Evolutionary conservation across 495 filamentous ascomycete species (phyloP), one percentile per base, ranked within the genome.

Genomic region (Neurospora sp.): DNA sequence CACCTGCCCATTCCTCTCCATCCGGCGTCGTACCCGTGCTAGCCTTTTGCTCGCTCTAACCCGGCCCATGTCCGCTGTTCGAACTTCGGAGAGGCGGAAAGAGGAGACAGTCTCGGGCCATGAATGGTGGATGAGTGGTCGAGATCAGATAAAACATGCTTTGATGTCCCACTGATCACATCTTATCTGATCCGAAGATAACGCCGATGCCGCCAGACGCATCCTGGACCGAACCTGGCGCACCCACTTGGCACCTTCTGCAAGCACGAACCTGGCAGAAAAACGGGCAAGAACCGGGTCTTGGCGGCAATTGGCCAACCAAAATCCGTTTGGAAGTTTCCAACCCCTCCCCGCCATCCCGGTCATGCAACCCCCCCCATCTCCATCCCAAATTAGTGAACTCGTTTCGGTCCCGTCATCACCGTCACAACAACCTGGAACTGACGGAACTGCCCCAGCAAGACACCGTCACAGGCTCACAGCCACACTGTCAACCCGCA

Each of bases 141-240:
- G 45, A 71, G 74, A 74, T 53, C 39, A 42, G 59, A 40, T 20
- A 41, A 44, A 27, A 37, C 37, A 47, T 37, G 39, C n/a, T n/a
- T n/a, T n/a, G n/a, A n/a, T n/a, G n/a, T n/a, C n/a, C n/a, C n/a
- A n/a, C n/a, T n/a, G n/a, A n/a, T n/a, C n/a, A n/a, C 77, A 85
- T 85, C 83, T 86, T 85, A 86, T 86, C 84, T 78, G 84, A 86
- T 86, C 83, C 80, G 74, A 81, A 84, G 83, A 85, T 85, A 85
- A 83, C 53, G 73, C 83, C 83, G 82, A 83, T 81, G 80, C 80
- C 81, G 82, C 79, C 53, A 8, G 27, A 18, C 27, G 22, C 53
- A 31, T 65, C 53, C 53, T 35, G 53, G 53, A 65, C 53, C 27
- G 53, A 53, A 22, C 45, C 20, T 72, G 74, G 71, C 18, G 68